Conservation (phyloP, 345 rosid species). For the Dipteronia dyeriana region DNA sequence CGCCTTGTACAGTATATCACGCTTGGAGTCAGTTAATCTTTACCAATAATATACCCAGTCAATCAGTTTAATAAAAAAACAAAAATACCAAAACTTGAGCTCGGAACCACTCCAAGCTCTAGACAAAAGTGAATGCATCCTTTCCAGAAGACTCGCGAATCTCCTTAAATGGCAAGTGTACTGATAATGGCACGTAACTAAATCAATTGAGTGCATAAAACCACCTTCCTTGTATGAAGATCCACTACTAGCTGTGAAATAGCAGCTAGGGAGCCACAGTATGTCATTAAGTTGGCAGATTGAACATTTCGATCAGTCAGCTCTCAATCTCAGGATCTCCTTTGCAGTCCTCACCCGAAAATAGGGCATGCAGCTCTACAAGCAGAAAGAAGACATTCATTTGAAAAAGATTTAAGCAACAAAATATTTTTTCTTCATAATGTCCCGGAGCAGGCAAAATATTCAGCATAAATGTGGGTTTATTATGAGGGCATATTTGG, state of each 20-base stretch:
- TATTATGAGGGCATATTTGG: neutral
- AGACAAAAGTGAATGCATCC: neutral
- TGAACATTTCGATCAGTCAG: constrained; percentile 54
- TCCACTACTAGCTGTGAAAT: neutral
- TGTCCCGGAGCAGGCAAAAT: neutral
- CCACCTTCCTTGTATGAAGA: neutral
- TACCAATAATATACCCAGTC: constrained; percentile 7
- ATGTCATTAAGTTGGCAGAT: neutral
- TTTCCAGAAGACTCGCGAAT: neutral
- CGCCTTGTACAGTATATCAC: constrained; percentile 10
- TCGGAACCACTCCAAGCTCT: neutral
- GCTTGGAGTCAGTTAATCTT: neutral
- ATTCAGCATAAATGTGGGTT: neutral
- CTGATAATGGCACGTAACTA: neutral
- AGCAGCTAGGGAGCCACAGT: neutral
- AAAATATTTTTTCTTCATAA: neutral
- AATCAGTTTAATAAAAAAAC: neutral
- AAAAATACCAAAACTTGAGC: constrained; percentile 4
- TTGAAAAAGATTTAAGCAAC: neutral
- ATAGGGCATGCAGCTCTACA: constrained; percentile 92
- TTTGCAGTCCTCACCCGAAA: constrained; percentile 86
- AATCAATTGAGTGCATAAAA: neutral
- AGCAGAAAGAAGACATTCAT: constrained; percentile 13
- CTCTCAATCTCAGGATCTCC: constrained; percentile 83
- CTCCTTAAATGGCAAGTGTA: neutral